Evolutionary conservation across 2,329 filamentous ascomycete species (phyloP).

Genomic region (Periconia macrospinosa): DNA sequence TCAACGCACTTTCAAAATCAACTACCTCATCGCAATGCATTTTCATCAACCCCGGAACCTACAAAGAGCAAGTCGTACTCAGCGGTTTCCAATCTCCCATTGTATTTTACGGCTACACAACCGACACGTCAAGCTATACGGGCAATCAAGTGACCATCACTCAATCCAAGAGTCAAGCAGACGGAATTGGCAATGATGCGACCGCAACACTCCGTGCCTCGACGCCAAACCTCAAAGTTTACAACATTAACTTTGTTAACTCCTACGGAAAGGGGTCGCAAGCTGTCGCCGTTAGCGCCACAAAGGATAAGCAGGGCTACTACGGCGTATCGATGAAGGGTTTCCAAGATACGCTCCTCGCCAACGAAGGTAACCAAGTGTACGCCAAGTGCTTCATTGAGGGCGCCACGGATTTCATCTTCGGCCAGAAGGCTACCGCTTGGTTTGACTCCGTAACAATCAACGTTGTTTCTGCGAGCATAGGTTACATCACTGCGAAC

Average conservation of each 20-base stretch:
- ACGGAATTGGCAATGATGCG: constrained; percentile 55
- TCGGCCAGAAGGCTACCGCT: constrained; percentile 54
- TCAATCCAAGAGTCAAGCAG: constrained; percentile 50
- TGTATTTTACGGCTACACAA: constrained; percentile 63
- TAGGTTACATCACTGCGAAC: constrained; percentile 47
- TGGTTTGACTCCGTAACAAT: constrained; percentile 58
- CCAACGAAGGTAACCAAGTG: constrained; percentile 54
- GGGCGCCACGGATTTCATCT: constrained; percentile 63
- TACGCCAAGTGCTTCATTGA: constrained; percentile 61
- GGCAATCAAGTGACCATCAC: constrained; percentile 62
- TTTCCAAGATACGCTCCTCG: constrained; percentile 57
- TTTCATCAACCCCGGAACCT: constrained; percentile 64
- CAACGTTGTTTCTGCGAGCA: constrained; percentile 44
- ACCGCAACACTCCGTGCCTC: constrained; percentile 55
- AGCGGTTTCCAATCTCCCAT: constrained; percentile 51
- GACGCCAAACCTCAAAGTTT: constrained; percentile 58
- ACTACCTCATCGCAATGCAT: constrained; percentile 58
- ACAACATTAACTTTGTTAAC: constrained; percentile 62
- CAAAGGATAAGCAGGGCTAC: constrained; percentile 57
- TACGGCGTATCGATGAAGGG: constrained; percentile 60
- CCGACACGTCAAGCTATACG: constrained; percentile 51
- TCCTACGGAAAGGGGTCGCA: constrained; percentile 52
- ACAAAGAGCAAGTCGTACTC: constrained; percentile 63
- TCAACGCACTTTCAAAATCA: constrained; percentile 59
- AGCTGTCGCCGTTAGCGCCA: constrained; percentile 57